Evolutionary conservation across 2,329 filamentous ascomycete species (phyloP).

Genomic region (Tolypocladium capitatum): DNA sequence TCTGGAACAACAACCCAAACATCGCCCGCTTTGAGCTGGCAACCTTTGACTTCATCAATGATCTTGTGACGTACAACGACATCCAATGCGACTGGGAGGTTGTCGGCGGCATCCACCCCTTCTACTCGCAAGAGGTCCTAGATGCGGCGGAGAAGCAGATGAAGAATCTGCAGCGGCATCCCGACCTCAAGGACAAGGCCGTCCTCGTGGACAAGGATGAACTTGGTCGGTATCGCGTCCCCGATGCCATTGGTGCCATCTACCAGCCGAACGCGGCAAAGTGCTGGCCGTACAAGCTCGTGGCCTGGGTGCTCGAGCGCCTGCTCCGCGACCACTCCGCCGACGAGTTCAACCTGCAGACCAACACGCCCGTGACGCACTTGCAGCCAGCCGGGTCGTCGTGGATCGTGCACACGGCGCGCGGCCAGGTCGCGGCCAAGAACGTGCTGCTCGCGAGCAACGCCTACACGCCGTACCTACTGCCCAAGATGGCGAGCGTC

Average conservation of each 20-base stretch:
- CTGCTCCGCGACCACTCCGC: conserved; percentile 28
- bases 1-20: conserved; percentile 47
- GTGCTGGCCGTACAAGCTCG: conserved; percentile 76
- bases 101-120: conserved; percentile 49
- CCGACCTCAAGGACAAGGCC: conserved; percentile 40
- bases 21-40: conserved; percentile 60
- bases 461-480: conserved; percentile 64
- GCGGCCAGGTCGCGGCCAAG: conserved; percentile 50
- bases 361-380: conserved; percentile 50
- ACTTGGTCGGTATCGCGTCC: conserved; percentile 40
- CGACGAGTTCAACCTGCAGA: conserved; percentile 56
- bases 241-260: conserved; percentile 47
- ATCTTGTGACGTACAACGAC: conserved; percentile 39
- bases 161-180: conserved; percentile 34
- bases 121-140: conserved; percentile 44
- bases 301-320: conserved; percentile 54
- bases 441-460: conserved; percentile 70
- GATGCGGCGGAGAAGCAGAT: conserved; percentile 37
- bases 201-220: conserved; percentile 21
- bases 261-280: conserved; percentile 52
- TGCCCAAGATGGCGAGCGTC: conserved; percentile 54
- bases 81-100: conserved; percentile 60
- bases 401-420: conserved; percentile 54
- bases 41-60: conserved; percentile 48
- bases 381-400: conserved; percentile 23